phyloP scores from a whole-genome alignment of 768 basidiomycete species.

The Nidularia sp. region DNA sequence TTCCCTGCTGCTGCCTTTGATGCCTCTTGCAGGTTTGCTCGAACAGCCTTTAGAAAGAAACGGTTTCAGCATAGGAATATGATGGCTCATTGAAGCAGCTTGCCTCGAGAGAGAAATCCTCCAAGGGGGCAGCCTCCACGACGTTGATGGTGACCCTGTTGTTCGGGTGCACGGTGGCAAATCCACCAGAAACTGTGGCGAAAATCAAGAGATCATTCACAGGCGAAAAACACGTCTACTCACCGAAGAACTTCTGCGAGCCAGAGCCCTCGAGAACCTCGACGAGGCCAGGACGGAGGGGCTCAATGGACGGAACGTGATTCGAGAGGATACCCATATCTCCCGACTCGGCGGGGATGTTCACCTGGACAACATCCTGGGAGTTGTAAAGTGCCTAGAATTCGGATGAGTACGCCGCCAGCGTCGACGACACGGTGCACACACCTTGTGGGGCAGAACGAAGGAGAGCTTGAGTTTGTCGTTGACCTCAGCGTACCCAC shows the following conservation, averaged over 20 bases:
- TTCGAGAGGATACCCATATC: constrained; percentile 99
- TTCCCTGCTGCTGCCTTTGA: constrained; percentile 74
- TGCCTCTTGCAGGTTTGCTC: constrained; percentile 86
- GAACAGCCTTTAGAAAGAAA: constrained; percentile 63
- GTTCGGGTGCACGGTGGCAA: constrained; percentile 96
- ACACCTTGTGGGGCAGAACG: constrained; percentile 91
- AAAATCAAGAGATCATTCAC: not conserved
- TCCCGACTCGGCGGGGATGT: constrained; percentile 88
- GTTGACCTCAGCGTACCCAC: constrained; percentile 89
- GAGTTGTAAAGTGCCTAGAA: constrained; percentile 85
- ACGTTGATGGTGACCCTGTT: constrained; percentile 96
- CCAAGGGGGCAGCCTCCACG: constrained; percentile 91
- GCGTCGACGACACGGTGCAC: constrained; percentile 17
- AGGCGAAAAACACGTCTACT: constrained; percentile 19
- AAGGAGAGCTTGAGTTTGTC: constrained; percentile 93
- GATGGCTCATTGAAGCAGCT: constrained; percentile 9
- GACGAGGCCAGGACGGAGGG: constrained; percentile 89
- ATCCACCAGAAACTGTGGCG: constrained; percentile 83
- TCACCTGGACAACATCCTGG: constrained; percentile 91
- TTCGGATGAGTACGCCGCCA: constrained; percentile 3
- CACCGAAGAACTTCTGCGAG: constrained; percentile 97
- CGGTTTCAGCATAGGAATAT: not conserved
- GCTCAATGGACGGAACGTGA: constrained; percentile 97
- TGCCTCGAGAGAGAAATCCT: constrained; percentile 89
- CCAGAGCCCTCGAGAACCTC: constrained; percentile 85